Evolutionary conservation across 768 basidiomycete genomes (phyloP), one percentile per base, ranked within the genome.

Genomic region (Amanita jacksonii): DNA sequence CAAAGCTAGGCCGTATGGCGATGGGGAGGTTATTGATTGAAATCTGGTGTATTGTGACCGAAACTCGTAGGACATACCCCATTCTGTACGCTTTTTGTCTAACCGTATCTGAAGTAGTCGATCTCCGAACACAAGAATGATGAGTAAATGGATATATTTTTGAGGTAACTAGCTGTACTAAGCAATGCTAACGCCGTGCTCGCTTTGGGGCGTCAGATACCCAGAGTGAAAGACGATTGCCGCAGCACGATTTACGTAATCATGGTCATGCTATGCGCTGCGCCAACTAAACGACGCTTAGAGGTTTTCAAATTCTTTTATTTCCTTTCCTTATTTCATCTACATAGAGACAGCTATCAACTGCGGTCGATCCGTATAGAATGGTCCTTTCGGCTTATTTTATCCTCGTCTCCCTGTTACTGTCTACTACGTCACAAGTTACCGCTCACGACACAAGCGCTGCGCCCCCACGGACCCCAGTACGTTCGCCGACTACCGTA

Each of bases 1-100:
- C 74, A 85, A 76, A 51, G 76, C 85, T 35, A 81, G 83, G 68
- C 90, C 92, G 8, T 98, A 92, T 53, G 93, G 93, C 40, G 86
- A 91, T 54, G 62, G 91, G 40, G 89, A 94, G 46, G 71, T 75
- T 43, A 58, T 66, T 32, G 73, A 75, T 46, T 77, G 60, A 69
- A 39, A 35, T 16, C 36, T 28, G 16, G 3, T 44, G 43, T 35
- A 35, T 43, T 27, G 6, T 27, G 10, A 3, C 18, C n/a, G n/a
- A n/a, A n/a, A n/a, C n/a, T n/a, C n/a, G n/a, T n/a, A n/a, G n/a
- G n/a, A n/a, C n/a, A n/a, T n/a, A n/a, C n/a, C n/a, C n/a, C n/a
- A n/a, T n/a, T n/a, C n/a, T n/a, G n/a, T n/a, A n/a, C n/a, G n/a
- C n/a, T n/a, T n/a, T n/a, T n/a, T n/a, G n/a, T n/a, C n/a, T n/a